Evolutionary conservation across 2,329 filamentous ascomycete species (phyloP).

Genomic region (Botrytis fragariae): DNA sequence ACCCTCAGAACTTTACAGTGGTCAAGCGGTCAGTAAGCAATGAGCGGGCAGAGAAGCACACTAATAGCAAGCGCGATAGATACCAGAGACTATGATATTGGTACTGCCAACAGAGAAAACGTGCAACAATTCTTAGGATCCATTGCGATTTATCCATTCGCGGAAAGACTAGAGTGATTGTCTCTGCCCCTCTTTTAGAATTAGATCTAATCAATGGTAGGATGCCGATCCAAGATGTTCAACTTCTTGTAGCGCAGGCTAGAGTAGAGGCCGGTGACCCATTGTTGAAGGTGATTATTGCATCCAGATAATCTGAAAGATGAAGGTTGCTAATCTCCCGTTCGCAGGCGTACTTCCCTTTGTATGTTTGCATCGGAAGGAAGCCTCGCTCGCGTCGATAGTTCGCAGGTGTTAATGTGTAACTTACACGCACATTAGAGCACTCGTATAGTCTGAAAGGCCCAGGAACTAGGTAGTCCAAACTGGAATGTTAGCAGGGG

Average conservation of each 20-base stretch:
- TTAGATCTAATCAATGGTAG: slow-evolving; percentile 39
- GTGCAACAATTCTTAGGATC: slow-evolving; percentile 54
- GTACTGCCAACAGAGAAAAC: slow-evolving; percentile 52
- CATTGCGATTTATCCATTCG: slow-evolving; percentile 56
- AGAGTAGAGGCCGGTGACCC: slow-evolving; percentile 52
- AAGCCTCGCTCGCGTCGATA: slow-evolving; percentile 45
- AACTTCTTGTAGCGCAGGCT: slow-evolving; percentile 56
- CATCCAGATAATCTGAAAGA: background rate
- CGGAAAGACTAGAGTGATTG: slow-evolving; percentile 32
- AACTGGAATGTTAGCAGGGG: background rate
- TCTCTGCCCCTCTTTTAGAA: slow-evolving; percentile 3
- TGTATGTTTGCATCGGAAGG: slow-evolving; percentile 63
- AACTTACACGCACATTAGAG: background rate
- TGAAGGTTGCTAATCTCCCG: slow-evolving; percentile 14
- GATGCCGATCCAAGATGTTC: slow-evolving; percentile 57
- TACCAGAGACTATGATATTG: slow-evolving; percentile 52
- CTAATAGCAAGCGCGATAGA: slow-evolving; percentile 40
- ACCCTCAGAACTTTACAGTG: slow-evolving; percentile 43
- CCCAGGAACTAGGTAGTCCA: background rate
- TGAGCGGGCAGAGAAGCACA: background rate
- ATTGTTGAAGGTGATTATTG: slow-evolving; percentile 51
- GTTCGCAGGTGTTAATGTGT: background rate
- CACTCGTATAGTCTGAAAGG: background rate
- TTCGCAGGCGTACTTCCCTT: slow-evolving; percentile 55
- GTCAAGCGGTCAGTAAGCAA: slow-evolving; percentile 56